Conservation (phyloP, 176 grass and related monocot genomes). For the Oryza coarctata region DNA sequence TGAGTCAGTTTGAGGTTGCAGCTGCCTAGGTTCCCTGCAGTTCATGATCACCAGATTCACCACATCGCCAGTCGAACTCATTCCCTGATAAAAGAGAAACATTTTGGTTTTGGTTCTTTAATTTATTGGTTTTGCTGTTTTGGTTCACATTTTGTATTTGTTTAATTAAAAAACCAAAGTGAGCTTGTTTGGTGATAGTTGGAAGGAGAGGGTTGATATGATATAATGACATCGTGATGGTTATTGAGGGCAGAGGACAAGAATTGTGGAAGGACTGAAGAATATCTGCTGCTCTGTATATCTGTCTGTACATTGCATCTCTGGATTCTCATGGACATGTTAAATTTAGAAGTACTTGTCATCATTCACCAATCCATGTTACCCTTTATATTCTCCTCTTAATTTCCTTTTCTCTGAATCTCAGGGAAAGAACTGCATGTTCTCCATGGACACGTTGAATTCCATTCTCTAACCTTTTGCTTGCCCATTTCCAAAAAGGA, state of each 20-base stretch:
- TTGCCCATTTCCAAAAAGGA: conserved; percentile 37
- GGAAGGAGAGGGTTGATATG: conserved; percentile 27
- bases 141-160: conserved; percentile 58
- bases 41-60: conserved; percentile 11
- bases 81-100: conserved; percentile 38
- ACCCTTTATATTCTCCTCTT: not conserved
- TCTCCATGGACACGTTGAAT: not conserved
- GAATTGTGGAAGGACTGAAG: conserved; percentile 1
- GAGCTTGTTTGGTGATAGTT: conserved; percentile 61
- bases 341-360: conserved; percentile 38
- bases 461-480: not conserved
- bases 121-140: conserved; percentile 60
- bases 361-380: conserved; percentile 44
- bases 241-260: conserved; percentile 31
- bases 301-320: conserved; percentile 72
- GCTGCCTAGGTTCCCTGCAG: not conserved
- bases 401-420: not conserved
- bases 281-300: conserved; percentile 66
- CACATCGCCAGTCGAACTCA: conserved; percentile 13
- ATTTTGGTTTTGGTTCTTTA: conserved; percentile 55
- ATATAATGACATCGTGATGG: conserved; percentile 43
- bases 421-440: not conserved
- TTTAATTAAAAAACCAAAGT: conserved; percentile 54
- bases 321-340: conserved; percentile 49
- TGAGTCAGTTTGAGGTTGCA: conserved; percentile 33